Conservation (phyloP, 2,329 filamentous ascomycete genomes). For the Metarhizium robertsii region DNA sequence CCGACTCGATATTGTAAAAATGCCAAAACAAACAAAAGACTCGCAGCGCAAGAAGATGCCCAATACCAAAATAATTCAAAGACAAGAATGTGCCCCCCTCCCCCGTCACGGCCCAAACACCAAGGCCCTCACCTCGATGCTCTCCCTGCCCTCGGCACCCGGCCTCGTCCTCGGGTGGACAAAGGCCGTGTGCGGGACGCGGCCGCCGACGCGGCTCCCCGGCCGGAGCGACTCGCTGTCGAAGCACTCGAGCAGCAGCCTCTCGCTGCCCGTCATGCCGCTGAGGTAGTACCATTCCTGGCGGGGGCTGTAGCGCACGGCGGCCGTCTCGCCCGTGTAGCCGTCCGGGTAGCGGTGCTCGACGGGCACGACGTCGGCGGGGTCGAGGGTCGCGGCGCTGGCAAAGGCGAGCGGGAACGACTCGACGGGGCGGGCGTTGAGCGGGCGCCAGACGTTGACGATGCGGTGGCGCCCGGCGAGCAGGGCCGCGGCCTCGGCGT, state of each 20-base stretch:
- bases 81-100: no score
- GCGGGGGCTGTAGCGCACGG: slow-evolving; percentile 47
- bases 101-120: slow-evolving; percentile 57
- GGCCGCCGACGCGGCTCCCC: slow-evolving; percentile 41
- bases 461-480: slow-evolving; percentile 66
- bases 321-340: slow-evolving; percentile 65
- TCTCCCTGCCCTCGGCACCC: slow-evolving; percentile 67
- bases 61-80: neutral
- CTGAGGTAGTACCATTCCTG: slow-evolving; percentile 76
- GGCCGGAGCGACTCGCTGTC: slow-evolving; percentile 52
- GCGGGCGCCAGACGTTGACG: slow-evolving; percentile 77
- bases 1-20: no score
- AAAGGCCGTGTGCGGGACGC: slow-evolving; percentile 70
- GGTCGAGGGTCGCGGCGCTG: slow-evolving; percentile 50
- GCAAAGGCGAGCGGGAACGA: slow-evolving; percentile 61
- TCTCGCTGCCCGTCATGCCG: slow-evolving; percentile 64
- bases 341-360: slow-evolving; percentile 60
- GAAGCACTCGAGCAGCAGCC: slow-evolving; percentile 70
- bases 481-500: slow-evolving; percentile 60
- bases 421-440: slow-evolving; percentile 49
- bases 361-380: slow-evolving; percentile 59
- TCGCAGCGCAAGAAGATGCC: no score
- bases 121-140: slow-evolving; percentile 80
- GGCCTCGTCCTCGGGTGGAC: slow-evolving; percentile 60
- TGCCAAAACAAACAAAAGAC: no score